Evolutionary conservation across 208 protist genomes (phyloP), one percentile per base, ranked within the genome.

Genomic region (Trypanosoma theileri): DNA sequence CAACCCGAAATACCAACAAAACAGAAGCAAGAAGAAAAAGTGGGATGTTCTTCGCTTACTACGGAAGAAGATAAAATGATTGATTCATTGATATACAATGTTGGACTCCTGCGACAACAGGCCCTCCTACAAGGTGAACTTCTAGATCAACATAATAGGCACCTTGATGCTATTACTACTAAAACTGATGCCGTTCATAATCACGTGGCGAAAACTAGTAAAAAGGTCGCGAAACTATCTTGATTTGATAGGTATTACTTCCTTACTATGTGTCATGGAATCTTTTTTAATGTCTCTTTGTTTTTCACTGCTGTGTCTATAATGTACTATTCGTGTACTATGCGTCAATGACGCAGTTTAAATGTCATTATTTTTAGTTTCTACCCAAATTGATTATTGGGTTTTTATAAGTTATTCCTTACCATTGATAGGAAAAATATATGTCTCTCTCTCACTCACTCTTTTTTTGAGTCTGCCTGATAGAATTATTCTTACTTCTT

Each of bases 61-160:
- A 57, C 50, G 41, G 68, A 73, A 41, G 69, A 75, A 28, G 69
- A 75, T 22, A 51, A 58, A 58, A 16, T 75, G 11, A 22, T 75
- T 17, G 60, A 75, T 42, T n/a, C 35, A 44, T 48, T 75, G 17
- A 14, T 61, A 26, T 16, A 59, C 41, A 61, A 75, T 61, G 60
- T 75, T 13, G 21, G 31, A 17, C 21, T 51, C 19, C 9, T 75
- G 52, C 50, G 63, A 50, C 35, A 59, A 41, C 31, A 61, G 42
- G 59, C 69, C 24, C 14, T 51, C 8, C 22, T 68, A 13, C 69
- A 75, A 44, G 21, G 60, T n/a, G 51, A 59, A 19, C 11, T 75
- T 19, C 40, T 75, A 17, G 40, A 17, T 8, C 22, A 65, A 21
- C 69, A 75, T 0, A 75, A 69, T 42, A 24, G 21, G 3, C 31